Conservation (phyloP, 176 grass and related monocot species). For the Cocos nucifera region DNA sequence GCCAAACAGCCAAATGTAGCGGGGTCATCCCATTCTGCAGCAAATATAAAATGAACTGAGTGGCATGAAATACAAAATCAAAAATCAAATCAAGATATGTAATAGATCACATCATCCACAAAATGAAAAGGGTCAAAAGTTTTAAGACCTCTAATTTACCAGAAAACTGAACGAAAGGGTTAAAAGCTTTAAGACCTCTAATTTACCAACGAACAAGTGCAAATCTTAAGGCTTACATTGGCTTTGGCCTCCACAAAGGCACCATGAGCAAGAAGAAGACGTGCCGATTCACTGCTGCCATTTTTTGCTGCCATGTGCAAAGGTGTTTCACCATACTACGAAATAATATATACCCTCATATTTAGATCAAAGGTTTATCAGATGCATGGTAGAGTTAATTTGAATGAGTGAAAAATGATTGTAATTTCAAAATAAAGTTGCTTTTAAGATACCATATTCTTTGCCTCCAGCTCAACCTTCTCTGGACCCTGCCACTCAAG, state of each 20-base stretch:
- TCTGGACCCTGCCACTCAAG: constrained; percentile 56
- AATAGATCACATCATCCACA: no score
- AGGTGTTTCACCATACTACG: constrained; percentile 94
- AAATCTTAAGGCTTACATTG: constrained; percentile 39
- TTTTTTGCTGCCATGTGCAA: constrained; percentile 93
- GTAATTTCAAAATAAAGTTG: constrained; percentile 10
- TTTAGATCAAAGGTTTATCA: no score
- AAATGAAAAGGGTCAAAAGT: no score
- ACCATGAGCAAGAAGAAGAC: constrained; percentile 68
- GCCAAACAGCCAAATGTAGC: constrained; percentile 93
- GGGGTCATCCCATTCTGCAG: constrained; percentile 97
- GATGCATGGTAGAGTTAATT: no score
- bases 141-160: no score
- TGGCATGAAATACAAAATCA: no score
- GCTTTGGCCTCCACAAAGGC: constrained; percentile 66
- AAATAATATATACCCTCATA: constrained; percentile 10
- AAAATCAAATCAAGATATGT: no score
- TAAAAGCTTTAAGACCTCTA: no score
- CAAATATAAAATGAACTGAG: constrained; percentile 3
- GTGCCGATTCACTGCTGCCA: constrained; percentile 60
- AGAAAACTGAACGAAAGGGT: no score
- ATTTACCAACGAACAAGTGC: neutral
- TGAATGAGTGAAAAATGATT: no score
- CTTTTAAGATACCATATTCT: constrained; percentile 65
- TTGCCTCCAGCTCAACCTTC: constrained; percentile 62